phyloP scores from a whole-genome alignment of 495 filamentous ascomycete genomes.

The Aspergillus haitiensis region DNA sequence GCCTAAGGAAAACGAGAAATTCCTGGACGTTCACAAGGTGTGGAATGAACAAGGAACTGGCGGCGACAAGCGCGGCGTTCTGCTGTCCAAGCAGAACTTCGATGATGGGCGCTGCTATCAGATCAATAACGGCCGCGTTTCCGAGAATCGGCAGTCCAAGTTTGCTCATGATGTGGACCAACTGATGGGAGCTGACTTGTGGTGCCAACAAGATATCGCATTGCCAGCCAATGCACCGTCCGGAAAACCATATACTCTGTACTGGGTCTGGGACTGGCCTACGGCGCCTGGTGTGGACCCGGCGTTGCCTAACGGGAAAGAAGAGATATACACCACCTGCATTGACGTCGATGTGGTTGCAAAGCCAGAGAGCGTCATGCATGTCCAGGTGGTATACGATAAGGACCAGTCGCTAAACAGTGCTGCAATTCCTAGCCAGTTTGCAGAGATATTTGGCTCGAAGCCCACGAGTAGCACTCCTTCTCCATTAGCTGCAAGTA shows the following conservation, averaged over 20 bases:
- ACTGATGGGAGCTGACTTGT: slow-evolving; percentile 54
- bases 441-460: slow-evolving; percentile 28
- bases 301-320: slow-evolving; percentile 51
- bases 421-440: slow-evolving; percentile 40
- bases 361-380: slow-evolving; percentile 19
- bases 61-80: slow-evolving; percentile 68
- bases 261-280: slow-evolving; percentile 96
- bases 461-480: no score
- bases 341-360: slow-evolving; percentile 68
- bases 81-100: slow-evolving; percentile 71
- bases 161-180: slow-evolving; percentile 47
- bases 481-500: neutral
- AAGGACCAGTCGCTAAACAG: slow-evolving; percentile 39
- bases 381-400: slow-evolving; percentile 25
- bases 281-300: slow-evolving; percentile 49
- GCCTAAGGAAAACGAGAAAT: slow-evolving; percentile 58
- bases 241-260: slow-evolving; percentile 66
- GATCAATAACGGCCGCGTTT: slow-evolving; percentile 54
- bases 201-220: slow-evolving; percentile 75
- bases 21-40: slow-evolving; percentile 65
- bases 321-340: slow-evolving; percentile 79
- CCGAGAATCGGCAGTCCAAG: slow-evolving; percentile 49
- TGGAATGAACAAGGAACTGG: slow-evolving; percentile 79
- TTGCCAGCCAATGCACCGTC: slow-evolving; percentile 58
- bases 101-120: slow-evolving; percentile 88